A percentile compares a stretch with the other conserved stretches of the same genome.
Evolutionary conservation across 345 rosid species (phyloP).

Genomic region (Pugionium dolabratum): DNA sequence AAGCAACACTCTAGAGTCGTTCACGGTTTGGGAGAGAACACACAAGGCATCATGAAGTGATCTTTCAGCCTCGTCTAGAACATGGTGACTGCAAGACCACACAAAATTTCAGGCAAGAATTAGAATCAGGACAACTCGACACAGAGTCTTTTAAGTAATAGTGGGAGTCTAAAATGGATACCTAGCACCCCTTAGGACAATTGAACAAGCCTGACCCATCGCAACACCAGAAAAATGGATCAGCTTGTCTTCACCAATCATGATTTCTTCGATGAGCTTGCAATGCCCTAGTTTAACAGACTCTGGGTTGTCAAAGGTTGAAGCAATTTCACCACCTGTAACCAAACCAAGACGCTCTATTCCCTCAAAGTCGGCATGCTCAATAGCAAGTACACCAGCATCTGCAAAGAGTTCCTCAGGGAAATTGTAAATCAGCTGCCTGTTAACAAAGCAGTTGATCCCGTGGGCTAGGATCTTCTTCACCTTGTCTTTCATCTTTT

Average conservation of each 20-base stretch:
- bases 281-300: slow-evolving; percentile 96
- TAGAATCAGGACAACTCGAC: background rate
- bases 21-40: slow-evolving; percentile 93
- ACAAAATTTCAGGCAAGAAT: background rate
- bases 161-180: slow-evolving; percentile 14
- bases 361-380: slow-evolving; percentile 99
- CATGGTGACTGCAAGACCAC: slow-evolving; percentile 69
- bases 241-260: slow-evolving; percentile 99
- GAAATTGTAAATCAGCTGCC: slow-evolving; percentile 96
- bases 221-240: slow-evolving; percentile 96
- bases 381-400: slow-evolving; percentile 96
- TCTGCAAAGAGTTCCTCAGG: slow-evolving; percentile 98
- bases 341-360: slow-evolving; percentile 92
- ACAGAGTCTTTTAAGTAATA: background rate
- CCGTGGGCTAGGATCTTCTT: slow-evolving; percentile 90
- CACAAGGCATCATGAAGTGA: slow-evolving; percentile 96
- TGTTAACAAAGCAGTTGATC: slow-evolving; percentile 96
- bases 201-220: slow-evolving; percentile 97
- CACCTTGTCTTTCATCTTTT: slow-evolving; percentile 97
- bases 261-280: slow-evolving; percentile 92
- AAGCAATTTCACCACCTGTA: slow-evolving; percentile 97
- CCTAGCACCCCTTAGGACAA: slow-evolving; percentile 96
- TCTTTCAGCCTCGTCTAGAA: slow-evolving; percentile 98
- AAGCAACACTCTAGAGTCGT: slow-evolving; percentile 82
- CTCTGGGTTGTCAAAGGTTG: slow-evolving; percentile 98